Conservation (phyloP, 1,284 basidiomycete genomes). For the Singerocomus rubriflavus region DNA sequence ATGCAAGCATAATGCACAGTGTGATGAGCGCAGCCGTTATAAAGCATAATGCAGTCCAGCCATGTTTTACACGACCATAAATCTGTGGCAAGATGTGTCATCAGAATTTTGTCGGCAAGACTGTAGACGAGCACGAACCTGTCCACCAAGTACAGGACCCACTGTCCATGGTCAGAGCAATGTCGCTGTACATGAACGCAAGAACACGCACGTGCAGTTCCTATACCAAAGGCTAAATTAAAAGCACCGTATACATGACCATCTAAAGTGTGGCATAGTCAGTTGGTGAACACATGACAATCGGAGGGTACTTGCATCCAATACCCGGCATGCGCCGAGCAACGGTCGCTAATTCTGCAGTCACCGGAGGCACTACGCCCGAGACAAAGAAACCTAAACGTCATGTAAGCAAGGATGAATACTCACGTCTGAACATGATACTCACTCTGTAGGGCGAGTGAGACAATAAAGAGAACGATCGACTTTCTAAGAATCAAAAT, state of each 20-base stretch:
- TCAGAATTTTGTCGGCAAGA: not conserved
- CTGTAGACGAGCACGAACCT: constrained; percentile 38
- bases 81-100: constrained; percentile 39
- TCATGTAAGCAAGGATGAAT: constrained; percentile 2
- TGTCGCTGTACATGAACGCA: not conserved
- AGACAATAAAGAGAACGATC: constrained; percentile 59
- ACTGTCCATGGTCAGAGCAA: constrained; percentile 38
- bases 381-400: constrained; percentile 56
- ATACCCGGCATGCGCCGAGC: constrained; percentile 54
- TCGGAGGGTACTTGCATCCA: constrained; percentile 51
- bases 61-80: constrained; percentile 49
- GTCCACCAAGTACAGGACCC: constrained; percentile 66
- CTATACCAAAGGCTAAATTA: constrained; percentile 65
- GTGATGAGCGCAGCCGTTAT: constrained; percentile 43
- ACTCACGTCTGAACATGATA: not conserved
- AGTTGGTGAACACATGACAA: constrained; percentile 6
- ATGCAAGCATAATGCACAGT: constrained; percentile 38
- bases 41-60: constrained; percentile 56
- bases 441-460: constrained; percentile 58
- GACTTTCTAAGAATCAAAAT: constrained; percentile 51
- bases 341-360: constrained; percentile 60
- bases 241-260: constrained; percentile 64
- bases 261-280: constrained; percentile 36
- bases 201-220: constrained; percentile 44
- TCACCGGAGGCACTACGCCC: constrained; percentile 56